Base-by-base conservation (phyloP, 2,329 filamentous ascomycete genomes). In the Setomelanomma holmii region DNA sequence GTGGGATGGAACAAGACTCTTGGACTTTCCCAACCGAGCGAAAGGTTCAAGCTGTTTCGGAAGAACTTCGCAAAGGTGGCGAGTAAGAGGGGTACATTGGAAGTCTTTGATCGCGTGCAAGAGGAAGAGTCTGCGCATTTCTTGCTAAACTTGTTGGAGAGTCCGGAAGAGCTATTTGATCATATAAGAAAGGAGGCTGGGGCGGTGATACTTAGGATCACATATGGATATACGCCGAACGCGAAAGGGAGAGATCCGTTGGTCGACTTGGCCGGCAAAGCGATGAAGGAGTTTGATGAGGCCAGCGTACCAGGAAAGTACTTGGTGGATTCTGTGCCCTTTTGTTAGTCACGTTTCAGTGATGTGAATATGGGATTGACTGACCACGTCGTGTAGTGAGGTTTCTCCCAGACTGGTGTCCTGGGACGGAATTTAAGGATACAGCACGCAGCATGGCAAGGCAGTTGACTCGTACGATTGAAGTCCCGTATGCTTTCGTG, bases 311-410 rank as follows among this genome's bases (percentile, higher is more conserved):
- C 79, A 0, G 78, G 79, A 5, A 70, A 63, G 4, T 82, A 75
- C 73, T 51, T 74, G 1, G 80, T 83, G 4, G 80, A 83, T 52
- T 62, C 78, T 2, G 55, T 83, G 4, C 80, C 80, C 0, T 73
- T 72, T 35, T 56, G 78, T 71, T 61, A 72, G 65, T 60, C 5
- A n/a, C 4, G 7, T 12, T 24, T 12, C 6, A 8, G 21, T 43
- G 16, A 38, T 10, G 4, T 14, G 16, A 1, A 4, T n/a, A n/a
- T n/a, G n/a, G n/a, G n/a, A n/a, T n/a, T n/a, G 10, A 8, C 12
- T 49, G 45, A 35, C 14, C 10, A 5, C 12, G 42, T 23, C 11
- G 1, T 2, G 4, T 30, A 68, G 73, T 79, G 41, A 68, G 63
- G 64, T 68, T 76, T 49, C 42, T 81, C 0, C 80, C 80, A 0